Evolutionary conservation across 129 eudicot genomes (phyloP), one percentile per base, ranked within the genome.

Genomic region (Glebionis coronaria): DNA sequence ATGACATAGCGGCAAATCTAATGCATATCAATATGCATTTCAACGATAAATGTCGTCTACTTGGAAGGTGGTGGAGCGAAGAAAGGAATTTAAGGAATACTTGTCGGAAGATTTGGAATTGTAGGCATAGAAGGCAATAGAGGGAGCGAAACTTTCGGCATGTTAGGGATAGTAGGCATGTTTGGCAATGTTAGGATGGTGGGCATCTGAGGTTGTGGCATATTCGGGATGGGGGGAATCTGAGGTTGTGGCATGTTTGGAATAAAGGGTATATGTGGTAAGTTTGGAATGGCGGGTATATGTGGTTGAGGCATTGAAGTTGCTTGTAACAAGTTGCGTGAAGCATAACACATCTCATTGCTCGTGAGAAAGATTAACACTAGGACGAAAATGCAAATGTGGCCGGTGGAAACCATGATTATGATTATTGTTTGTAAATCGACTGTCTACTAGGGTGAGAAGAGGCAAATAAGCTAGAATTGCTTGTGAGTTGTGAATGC

Each of bases 301-400:
- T 65, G 78, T 19, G 73, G 78, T 47, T 74, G 78, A 29, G 78
- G 78, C 0, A 72, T 28, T 27, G 71, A n/a, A n/a, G n/a, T n/a
- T n/a, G n/a, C n/a, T 19, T 73, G 78, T 47, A 73, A 44, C 51
- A 73, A 63, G 40, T 63, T 73, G 3, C 77, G 77, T 15, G 77
- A 63, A 63, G 77, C 77, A 27, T 63, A 63, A 42, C 56, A 73
- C 46, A 73, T 54, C 4, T 73, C 70, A 0, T 63, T 63, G 64
- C 9, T 52, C 56, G 18, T 63, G 2, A 53, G 9, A n/a, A 11
- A 63, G 38, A 63, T 5, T 44, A 73, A 8, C 8, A 28, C 77
- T 53, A 73, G 21, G 65, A 42, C 21, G 3, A 63, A 23, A 63
- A 64, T 2, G 57, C 9, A 73, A 42, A 64, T 0, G 40, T 73